phyloP scores from a whole-genome alignment of 1,139 yeast genomes.

The Saccharomycopsis hybrid region DNA sequence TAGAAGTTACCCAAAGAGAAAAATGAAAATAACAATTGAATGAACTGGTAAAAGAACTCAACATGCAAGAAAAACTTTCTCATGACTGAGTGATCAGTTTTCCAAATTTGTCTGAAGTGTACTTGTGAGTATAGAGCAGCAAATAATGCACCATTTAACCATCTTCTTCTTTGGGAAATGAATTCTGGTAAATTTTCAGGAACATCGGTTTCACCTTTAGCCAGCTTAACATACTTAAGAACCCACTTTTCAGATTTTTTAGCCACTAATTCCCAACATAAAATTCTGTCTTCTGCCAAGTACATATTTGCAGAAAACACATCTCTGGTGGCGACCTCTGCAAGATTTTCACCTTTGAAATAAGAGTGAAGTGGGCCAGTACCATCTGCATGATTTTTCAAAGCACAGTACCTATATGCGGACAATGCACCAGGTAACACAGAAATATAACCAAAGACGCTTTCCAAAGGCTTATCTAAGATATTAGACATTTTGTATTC shows the following conservation, averaged over 20 bases:
- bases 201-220: slow-evolving; percentile 96
- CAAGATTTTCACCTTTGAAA: slow-evolving; percentile 78
- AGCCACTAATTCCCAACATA: slow-evolving; percentile 96
- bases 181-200: slow-evolving; percentile 90
- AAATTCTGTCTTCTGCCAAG: slow-evolving; percentile 91
- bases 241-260: slow-evolving; percentile 87
- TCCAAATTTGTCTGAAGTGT: slow-evolving; percentile 76
- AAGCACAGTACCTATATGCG: slow-evolving; percentile 87
- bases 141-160: slow-evolving; percentile 97
- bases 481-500: slow-evolving; percentile 96
- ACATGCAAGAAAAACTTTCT: slow-evolving; percentile 76
- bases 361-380: slow-evolving; percentile 87
- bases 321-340: slow-evolving; percentile 50
- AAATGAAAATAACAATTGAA: slow-evolving; percentile 73
- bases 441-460: slow-evolving; percentile 85
- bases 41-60: slow-evolving; percentile 77
- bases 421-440: slow-evolving; percentile 96
- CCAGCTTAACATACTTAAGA: slow-evolving; percentile 83
- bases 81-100: slow-evolving; percentile 70
- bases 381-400: slow-evolving; percentile 80
- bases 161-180: slow-evolving; percentile 90
- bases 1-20: slow-evolving; percentile 88
- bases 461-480: slow-evolving; percentile 89
- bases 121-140: slow-evolving; percentile 88
- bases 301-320: slow-evolving; percentile 97